Evolutionary conservation across 2,329 filamentous ascomycete species (phyloP).

Genomic region (Dactylellina drechsleri): DNA sequence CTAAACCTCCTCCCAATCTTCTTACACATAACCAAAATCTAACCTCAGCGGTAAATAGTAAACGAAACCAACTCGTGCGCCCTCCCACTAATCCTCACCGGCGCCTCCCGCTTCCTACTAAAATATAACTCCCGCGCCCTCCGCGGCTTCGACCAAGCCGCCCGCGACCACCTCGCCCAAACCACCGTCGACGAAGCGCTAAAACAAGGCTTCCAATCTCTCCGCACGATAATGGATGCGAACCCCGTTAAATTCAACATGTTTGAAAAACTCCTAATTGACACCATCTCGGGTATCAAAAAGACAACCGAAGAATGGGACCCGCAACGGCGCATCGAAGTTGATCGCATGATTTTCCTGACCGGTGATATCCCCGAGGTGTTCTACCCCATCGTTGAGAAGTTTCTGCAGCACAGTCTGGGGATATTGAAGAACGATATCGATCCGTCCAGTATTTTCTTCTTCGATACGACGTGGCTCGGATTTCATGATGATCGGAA

Average conservation of each 20-base stretch:
- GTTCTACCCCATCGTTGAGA: slow-evolving; percentile 56
- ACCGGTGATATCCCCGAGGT: slow-evolving; percentile 58
- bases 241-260: slow-evolving; percentile 58
- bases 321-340: slow-evolving; percentile 52
- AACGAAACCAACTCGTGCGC: slow-evolving; percentile 58
- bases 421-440: slow-evolving; percentile 57
- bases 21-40: too few relatives aligned
- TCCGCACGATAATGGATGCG: slow-evolving; percentile 56
- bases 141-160: slow-evolving; percentile 57
- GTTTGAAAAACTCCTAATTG: slow-evolving; percentile 58
- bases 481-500: slow-evolving; percentile 58
- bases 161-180: slow-evolving; percentile 56
- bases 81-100: slow-evolving; percentile 57
- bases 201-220: slow-evolving; percentile 51
- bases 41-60: slow-evolving; percentile 36
- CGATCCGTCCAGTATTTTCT: slow-evolving; percentile 57
- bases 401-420: slow-evolving; percentile 55
- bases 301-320: slow-evolving; percentile 56
- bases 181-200: slow-evolving; percentile 49
- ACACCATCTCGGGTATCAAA: slow-evolving; percentile 57
- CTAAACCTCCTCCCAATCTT: not conserved
- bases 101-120: slow-evolving; percentile 58
- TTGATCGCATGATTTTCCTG: slow-evolving; percentile 58
- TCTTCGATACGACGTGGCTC: slow-evolving; percentile 58
- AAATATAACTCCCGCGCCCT: slow-evolving; percentile 58